A percentile compares a stretch with the other conserved stretches of the same genome.
Conservation (phyloP, 208 protist genomes). For the Leishmania gerbilli region DNA sequence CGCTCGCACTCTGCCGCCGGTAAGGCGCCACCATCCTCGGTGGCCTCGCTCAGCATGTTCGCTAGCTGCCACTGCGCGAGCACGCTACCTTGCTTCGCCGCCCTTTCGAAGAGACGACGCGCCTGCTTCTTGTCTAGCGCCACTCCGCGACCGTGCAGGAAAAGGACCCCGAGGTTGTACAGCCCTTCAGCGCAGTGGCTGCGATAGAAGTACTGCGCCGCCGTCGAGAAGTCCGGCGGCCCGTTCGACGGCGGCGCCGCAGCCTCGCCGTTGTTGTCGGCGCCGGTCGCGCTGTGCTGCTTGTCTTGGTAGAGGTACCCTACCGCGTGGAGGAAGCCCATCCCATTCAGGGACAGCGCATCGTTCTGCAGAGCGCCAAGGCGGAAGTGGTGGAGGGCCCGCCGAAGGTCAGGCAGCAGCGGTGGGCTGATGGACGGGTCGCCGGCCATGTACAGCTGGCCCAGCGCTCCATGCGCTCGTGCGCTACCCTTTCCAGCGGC, state of each 20-base stretch:
- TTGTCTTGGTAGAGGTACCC: slow-evolving; percentile 54
- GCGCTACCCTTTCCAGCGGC: slow-evolving; percentile 38
- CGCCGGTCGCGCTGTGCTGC: background rate
- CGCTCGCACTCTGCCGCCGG: slow-evolving; percentile 35
- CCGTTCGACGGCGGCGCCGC: background rate
- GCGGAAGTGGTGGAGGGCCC: slow-evolving; percentile 65
- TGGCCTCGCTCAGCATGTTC: slow-evolving; percentile 21
- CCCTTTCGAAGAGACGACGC: slow-evolving; percentile 40
- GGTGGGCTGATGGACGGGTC: slow-evolving; percentile 37
- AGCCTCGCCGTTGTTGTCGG: background rate
- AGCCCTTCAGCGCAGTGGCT: slow-evolving; percentile 40
- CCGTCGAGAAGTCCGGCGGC: slow-evolving; percentile 53
- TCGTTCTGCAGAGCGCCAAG: slow-evolving; percentile 49
- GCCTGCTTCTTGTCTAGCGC: slow-evolving; percentile 36
- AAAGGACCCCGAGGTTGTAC: slow-evolving; percentile 86
- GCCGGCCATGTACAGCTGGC: slow-evolving; percentile 73
- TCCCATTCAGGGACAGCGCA: slow-evolving; percentile 65
- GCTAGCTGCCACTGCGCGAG: slow-evolving; percentile 81
- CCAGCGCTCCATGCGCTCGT: slow-evolving; percentile 55
- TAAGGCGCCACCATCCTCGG: slow-evolving; percentile 3
- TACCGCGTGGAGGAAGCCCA: slow-evolving; percentile 85
- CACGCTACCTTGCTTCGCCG: slow-evolving; percentile 53
- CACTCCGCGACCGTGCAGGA: slow-evolving; percentile 68
- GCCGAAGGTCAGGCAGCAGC: slow-evolving; percentile 49
- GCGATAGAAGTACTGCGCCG: slow-evolving; percentile 50